Base-by-base conservation (phyloP, 176 grass and related monocot genomes). In the Hyparrhenia diplandra region DNA sequence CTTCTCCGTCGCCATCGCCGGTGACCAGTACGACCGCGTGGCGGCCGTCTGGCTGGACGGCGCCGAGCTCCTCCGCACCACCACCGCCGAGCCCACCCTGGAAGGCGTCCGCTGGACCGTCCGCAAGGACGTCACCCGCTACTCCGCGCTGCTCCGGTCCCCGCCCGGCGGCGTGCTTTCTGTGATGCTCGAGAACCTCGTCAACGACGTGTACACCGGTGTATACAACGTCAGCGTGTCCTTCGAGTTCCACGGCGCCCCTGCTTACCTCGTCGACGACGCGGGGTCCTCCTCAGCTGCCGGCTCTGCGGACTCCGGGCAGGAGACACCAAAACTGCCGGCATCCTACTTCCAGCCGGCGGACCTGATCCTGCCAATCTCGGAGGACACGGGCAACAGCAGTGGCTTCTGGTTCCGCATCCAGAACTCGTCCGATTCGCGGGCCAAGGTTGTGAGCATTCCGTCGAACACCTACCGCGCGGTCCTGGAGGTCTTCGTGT, bases 121-220 rank as follows among this genome's bases (percentile, higher is more conserved):
- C 47, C 92, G 84, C 82, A 95, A 86, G 75, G 95, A 98, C 84
- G 82, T 98, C 40, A 95, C 95, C 43, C 78, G 71, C 60, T 84
- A 89, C 65, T n/a, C 90, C 10, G 68, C 90, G 1, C 82, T 95
- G 14, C 88, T 98, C 75, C 84, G 68, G 45, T 82, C 87, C 65
- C 77, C 88, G 8, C 84, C 84, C 16, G 37, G 40, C 83, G 86
- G 86, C 24, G 81, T 77, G 72, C 35, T 90, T 60, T 87, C 86
- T 1, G 88, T 98, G 64, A 98, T 98, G 92, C 95, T 98, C 73
- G 95, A 98, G 90, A 98, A 98, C 86, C 79, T 98, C 60, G 88
- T 98, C 62, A 89, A 95, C 82, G 86, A 91, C 72, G 2, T 70
- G 64, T 93, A 75, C 83, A 98, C 92, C 55, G 95, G 95, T 9